Evolutionary conservation across 345 rosid genomes (phyloP).

Genomic region (Rhodamnia rubescens): DNA sequence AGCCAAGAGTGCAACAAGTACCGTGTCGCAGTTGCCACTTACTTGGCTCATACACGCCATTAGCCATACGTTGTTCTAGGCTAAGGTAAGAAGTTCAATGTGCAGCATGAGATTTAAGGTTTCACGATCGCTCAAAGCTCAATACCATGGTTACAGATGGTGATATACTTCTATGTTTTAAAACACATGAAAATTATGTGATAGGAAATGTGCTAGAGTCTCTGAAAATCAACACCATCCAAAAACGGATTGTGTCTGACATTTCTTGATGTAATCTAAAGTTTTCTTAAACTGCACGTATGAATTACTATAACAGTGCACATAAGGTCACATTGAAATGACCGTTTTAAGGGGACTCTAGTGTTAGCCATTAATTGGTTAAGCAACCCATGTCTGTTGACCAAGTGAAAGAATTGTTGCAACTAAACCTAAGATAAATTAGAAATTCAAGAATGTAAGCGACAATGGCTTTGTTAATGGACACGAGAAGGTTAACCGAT

Average conservation of each 20-base stretch:
- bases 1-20: neutral
- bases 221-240: neutral
- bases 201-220: neutral
- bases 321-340: neutral
- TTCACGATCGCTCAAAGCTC: neutral
- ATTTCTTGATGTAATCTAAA: neutral
- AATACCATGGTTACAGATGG: neutral
- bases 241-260: neutral
- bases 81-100: neutral
- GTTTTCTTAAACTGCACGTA: neutral
- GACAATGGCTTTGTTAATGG: neutral
- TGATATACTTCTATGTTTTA: neutral
- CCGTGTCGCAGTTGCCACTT: neutral
- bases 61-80: neutral
- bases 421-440: neutral
- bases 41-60: neutral
- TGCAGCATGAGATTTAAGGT: neutral
- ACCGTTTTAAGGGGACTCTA: neutral
- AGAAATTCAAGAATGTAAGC: neutral
- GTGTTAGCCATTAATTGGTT: neutral
- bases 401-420: neutral
- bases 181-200: neutral
- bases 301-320: neutral
- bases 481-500: neutral
- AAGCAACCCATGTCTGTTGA: neutral